Evolutionary conservation across 768 basidiomycete species (phyloP), one percentile per base, ranked within the genome.

Genomic region (Dendrothele bispora): DNA sequence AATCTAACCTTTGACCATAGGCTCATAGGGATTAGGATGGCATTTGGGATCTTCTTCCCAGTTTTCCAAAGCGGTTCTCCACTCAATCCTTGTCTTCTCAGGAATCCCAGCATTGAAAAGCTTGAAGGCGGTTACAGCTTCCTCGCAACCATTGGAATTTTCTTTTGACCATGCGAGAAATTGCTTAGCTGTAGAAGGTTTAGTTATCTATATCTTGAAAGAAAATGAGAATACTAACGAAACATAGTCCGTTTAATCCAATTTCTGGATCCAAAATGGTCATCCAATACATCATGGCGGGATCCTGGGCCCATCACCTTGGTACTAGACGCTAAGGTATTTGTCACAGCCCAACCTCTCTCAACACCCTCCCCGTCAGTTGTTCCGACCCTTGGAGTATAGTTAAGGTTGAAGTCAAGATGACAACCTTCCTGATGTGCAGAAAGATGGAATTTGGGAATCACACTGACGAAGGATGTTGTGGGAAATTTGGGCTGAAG

Each of bases 391-490:
- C 56, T 43, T 10, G 34, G 35, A 3, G 43, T 46, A 34, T 56
- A 59, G 26, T 71, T 66, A 36, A 70, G 55, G 0, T 63, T 69
- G 27, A 47, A 71, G 1, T 25, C 29, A 25, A 42, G 50, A 5
- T 65, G 66, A 36, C 68, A 68, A 14, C 46, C 32, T 0, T 51
- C 32, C 2, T 53, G 36, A 42, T 74, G 72, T 0, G 57, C 67
- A 4, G 57, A 52, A 7, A 71, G 55, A 37, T 74, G 73, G 27
- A 68, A 71, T 49, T 73, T 73, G 0, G 69, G 72, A 1, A 74
- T 50, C 2, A 66, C 30, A 8, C 34, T 8, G 7, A 17, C n/a
- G 4, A 49, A 17, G 11, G 32, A 41, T 5, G 14, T 14, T 7
- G 5, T 22, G 5, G 18, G 47, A n/a, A n/a, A n/a, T n/a, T n/a